These are phyloP conservation scores for Paecilomyces dactylethromorphus DNA, from an alignment of 2,329 filamentous ascomycete species.

Conservation along the genomic window DNA sequence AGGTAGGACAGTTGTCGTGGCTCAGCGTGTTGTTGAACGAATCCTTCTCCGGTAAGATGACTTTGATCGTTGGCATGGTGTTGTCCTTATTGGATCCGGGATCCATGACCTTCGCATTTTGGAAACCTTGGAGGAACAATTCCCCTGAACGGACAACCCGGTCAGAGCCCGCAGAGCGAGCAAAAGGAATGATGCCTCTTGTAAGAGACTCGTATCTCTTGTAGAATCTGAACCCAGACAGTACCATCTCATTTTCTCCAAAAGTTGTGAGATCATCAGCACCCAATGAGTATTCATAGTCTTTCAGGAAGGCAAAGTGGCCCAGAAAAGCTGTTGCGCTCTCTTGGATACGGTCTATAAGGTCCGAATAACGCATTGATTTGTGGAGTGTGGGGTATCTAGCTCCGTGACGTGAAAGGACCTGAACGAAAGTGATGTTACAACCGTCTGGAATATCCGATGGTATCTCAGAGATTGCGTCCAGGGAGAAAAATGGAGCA, in stretches of 20 bases:
- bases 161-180: constrained; percentile 63
- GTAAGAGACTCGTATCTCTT: constrained; percentile 62
- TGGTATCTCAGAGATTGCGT: constrained; percentile 53
- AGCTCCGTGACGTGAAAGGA: constrained; percentile 79
- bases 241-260: constrained; percentile 62
- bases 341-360: constrained; percentile 62
- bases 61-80: constrained; percentile 52
- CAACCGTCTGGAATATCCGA: constrained; percentile 60
- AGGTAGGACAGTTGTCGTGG: constrained; percentile 64
- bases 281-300: constrained; percentile 66
- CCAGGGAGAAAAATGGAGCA: constrained; percentile 71
- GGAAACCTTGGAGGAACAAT: constrained; percentile 71
- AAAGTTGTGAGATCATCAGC: constrained; percentile 63
- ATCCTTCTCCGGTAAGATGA: constrained; percentile 60
- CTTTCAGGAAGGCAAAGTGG: constrained; percentile 62
- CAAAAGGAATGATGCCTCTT: constrained; percentile 55
- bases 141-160: constrained; percentile 69
- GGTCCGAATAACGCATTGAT: constrained; percentile 54
- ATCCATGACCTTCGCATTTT: constrained; percentile 46
- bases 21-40: constrained; percentile 75
- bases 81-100: constrained; percentile 31
- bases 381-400: constrained; percentile 71
- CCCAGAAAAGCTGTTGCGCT: constrained; percentile 50
- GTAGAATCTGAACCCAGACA: constrained; percentile 72
- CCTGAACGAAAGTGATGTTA: constrained; percentile 68